Conservation (phyloP, 2,329 filamentous ascomycete species). For the Sporothrix humicola region DNA sequence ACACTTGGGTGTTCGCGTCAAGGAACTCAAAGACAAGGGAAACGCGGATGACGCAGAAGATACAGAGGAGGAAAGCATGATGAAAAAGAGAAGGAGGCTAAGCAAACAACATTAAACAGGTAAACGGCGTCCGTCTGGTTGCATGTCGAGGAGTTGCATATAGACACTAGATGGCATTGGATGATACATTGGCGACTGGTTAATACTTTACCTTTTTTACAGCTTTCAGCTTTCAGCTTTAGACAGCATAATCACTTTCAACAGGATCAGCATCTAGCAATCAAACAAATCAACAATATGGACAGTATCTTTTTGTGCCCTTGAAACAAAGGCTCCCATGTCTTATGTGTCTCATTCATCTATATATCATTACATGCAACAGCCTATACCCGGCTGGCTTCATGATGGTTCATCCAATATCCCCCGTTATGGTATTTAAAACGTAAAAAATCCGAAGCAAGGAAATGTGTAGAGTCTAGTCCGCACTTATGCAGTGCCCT, state of each 20-base stretch:
- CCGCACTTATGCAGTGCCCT: background rate
- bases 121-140: constrained; percentile 3
- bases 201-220: background rate
- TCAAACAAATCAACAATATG: too few relatives aligned
- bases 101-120: constrained; percentile 13
- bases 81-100: background rate
- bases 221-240: background rate
- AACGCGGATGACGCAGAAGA: background rate
- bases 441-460: background rate
- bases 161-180: constrained; percentile 24
- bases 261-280: background rate
- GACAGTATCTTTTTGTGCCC: background rate
- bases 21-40: background rate
- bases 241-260: constrained; percentile 22
- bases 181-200: too few relatives aligned
- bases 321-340: background rate
- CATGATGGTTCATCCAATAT: background rate
- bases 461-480: too few relatives aligned
- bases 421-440: background rate
- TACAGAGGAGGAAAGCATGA: background rate
- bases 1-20: too few relatives aligned
- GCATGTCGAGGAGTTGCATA: constrained; percentile 10
- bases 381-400: background rate
- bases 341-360: constrained; percentile 6
- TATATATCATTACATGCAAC: constrained; percentile 19